Base-by-base conservation (phyloP, 1,139 yeast genomes). In the Zygoascus sp. region DNA sequence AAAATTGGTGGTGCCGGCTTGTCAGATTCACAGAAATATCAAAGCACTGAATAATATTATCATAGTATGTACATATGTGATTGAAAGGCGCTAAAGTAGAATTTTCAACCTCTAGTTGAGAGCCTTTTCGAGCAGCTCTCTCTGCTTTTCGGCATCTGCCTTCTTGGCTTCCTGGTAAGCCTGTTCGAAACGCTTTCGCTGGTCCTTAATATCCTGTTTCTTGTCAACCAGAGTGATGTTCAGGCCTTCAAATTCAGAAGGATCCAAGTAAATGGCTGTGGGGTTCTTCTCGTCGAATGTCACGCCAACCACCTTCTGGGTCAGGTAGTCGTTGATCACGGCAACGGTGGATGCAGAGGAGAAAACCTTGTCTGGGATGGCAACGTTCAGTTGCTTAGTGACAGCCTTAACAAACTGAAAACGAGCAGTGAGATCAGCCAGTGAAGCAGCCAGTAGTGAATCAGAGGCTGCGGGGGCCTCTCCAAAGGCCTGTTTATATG, bases 241-340 rank as follows among this genome's bases (percentile, higher is more conserved):
- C 30, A 76, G 67, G 39, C 80, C 76, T 20, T 65, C 67, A 52
- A 71, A 77, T 15, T 70, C 70, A 27, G 66, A 61, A 17, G 68
- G 65, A 51, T 78, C 74, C 56, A 87, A 69, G 64, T 83, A 78
- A 46, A 88, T 77, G 37, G 88, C 92, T 54, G 84, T 78, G 21
- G 96, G 94, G 62, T 80, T 79, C 60, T 82, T 75, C 64, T 84
- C 95, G 56, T 76, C 75, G 67, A 72, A 77, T 45, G 63, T 66
- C 11, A 70, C 66, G 30, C 77, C 76, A 28, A 75, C 68, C 8
- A 83, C 71, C 40, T 74, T 65, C 8, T 63, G 55, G 25, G 64
- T 57, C 48, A 80, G 72, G 53, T 76, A 79, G 0, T 63, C 53
- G 50, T 69, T 68, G 45, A 86, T 71, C 21, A 67, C 70, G 2